These are phyloP conservation scores for Cyphellophora europaea DNA, from an alignment of 2,329 filamentous ascomycete genomes.

Conservation along the genomic window DNA sequence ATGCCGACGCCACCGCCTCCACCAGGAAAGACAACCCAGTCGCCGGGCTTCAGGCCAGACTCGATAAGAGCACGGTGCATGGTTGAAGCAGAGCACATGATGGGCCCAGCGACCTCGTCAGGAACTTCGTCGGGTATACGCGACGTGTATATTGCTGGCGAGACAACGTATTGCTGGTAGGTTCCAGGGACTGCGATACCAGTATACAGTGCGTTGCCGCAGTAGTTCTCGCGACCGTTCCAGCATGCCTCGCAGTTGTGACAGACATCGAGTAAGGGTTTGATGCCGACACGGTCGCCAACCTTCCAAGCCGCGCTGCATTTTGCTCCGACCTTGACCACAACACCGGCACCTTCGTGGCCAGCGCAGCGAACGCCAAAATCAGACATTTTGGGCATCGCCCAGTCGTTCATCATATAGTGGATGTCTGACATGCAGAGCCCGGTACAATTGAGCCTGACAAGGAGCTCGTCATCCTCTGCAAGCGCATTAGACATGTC, in stretches of 20 bases:
- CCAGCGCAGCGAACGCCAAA: constrained; percentile 24
- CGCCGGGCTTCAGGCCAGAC: constrained; percentile 5
- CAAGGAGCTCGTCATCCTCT: too few relatives aligned
- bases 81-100: constrained; percentile 34
- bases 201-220: constrained; percentile 3
- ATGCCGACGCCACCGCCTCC: constrained; percentile 27
- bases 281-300: constrained; percentile 26
- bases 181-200: constrained; percentile 24
- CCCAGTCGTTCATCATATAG: constrained; percentile 31
- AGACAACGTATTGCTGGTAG: constrained; percentile 30
- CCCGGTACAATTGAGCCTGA: constrained; percentile 48
- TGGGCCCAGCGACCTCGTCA: constrained; percentile 30
- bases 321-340: constrained; percentile 27
- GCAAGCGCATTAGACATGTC: too few relatives aligned
- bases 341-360: constrained; percentile 36
- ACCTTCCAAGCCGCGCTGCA: constrained; percentile 17
- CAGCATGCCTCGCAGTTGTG: constrained; percentile 26
- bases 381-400: constrained; percentile 6
- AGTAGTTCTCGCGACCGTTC: constrained; percentile 8
- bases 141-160: constrained; percentile 26
- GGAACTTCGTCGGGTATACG: constrained; percentile 22
- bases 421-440: constrained; percentile 50
- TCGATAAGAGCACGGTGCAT: constrained; percentile 29
- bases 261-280: constrained; percentile 28
- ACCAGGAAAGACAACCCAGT: constrained; percentile 23